Conservation (phyloP, 2,329 filamentous ascomycete genomes). For the Didymella arachidicola region DNA sequence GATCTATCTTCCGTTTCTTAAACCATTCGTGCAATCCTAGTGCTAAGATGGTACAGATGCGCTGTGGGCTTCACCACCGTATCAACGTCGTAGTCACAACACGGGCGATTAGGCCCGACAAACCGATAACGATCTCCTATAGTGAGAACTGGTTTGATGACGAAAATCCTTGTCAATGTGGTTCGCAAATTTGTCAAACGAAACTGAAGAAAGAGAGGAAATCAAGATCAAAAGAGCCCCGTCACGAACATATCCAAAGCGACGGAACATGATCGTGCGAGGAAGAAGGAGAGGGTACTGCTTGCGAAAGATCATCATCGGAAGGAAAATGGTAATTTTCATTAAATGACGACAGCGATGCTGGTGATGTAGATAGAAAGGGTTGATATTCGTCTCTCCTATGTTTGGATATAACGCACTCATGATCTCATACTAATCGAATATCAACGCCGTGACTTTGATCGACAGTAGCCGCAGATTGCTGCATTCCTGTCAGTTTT, state of each 20-base stretch:
- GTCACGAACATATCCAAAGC: no score
- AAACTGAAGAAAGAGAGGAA: background rate
- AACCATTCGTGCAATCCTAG: conserved; percentile 9
- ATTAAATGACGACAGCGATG: no score
- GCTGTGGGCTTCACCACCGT: background rate
- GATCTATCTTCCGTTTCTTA: conserved; percentile 6
- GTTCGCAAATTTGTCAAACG: background rate
- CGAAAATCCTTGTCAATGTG: background rate
- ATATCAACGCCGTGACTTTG: background rate
- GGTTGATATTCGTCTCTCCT: no score
- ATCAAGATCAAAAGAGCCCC: no score
- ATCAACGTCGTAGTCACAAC: background rate
- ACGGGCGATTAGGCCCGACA: background rate
- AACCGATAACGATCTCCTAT: conserved; percentile 4
- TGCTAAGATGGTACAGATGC: background rate
- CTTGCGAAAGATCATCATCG: no score
- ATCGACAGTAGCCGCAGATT: no score
- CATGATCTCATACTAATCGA: background rate
- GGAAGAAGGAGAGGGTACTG: no score
- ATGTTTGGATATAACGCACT: no score
- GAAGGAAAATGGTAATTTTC: no score
- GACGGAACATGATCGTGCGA: no score
- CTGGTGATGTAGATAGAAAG: no score
- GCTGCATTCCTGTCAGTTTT: no score
- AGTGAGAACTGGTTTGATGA: background rate